phyloP scores from a whole-genome alignment of 306 rosid species.

The Hippophae tibetana region DNA sequence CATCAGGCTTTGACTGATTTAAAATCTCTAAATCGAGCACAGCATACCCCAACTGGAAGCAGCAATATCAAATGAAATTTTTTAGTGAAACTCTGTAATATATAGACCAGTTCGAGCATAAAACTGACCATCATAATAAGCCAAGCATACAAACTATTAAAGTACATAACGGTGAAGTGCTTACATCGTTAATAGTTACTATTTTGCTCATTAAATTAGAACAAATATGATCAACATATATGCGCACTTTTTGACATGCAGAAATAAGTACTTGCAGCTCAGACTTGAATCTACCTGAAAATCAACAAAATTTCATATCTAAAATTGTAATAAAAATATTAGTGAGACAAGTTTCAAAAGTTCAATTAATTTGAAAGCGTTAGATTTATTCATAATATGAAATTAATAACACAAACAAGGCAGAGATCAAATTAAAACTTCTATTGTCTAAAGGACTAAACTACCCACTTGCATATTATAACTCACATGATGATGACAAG shows the following conservation, averaged over 20 bases:
- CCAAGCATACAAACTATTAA: constrained; percentile 3
- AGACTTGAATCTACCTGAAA: constrained; percentile 58
- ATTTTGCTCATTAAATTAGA: constrained; percentile 34
- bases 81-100: neutral
- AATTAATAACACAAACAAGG: constrained; percentile 2
- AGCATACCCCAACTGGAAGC: constrained; percentile 77
- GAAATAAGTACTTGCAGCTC: constrained; percentile 74
- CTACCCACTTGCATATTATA: neutral
- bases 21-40: constrained; percentile 61
- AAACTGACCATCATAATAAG: neutral
- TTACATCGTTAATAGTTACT: constrained; percentile 51
- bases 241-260: constrained; percentile 60
- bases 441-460: constrained; percentile 10
- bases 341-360: constrained; percentile 6
- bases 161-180: constrained; percentile 18
- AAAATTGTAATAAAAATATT: constrained; percentile 8
- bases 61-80: constrained; percentile 16
- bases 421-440: constrained; percentile 3
- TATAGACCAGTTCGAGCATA: neutral
- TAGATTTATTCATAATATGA: neutral
- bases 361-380: neutral
- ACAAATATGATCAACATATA: constrained; percentile 51
- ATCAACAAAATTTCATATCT: constrained; percentile 12
- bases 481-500: constrained; percentile 52
- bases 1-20: constrained; percentile 37